Percentiles rank a stretch among this genome's conserved stretches.
Evolutionary conservation across 1,284 basidiomycete genomes (phyloP).

Genomic region (Ceratobasidium sp.): DNA sequence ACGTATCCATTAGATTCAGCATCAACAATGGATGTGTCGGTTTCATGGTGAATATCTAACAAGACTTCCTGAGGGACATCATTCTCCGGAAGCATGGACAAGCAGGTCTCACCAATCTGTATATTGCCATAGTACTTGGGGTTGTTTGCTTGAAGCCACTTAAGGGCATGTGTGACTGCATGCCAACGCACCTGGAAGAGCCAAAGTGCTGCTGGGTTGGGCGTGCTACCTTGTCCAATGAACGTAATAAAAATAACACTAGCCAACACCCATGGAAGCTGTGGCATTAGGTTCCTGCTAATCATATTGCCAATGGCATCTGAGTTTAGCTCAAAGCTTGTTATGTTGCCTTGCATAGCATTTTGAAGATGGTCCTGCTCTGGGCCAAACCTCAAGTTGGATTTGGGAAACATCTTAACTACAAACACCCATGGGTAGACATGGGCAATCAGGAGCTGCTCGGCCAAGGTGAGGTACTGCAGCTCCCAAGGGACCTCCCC

Average conservation of each 20-base stretch:
- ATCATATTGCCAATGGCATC: constrained; percentile 55
- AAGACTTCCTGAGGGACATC: constrained; percentile 35
- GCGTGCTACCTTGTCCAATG: constrained; percentile 55
- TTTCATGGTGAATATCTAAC: constrained; percentile 3
- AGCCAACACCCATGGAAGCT: constrained; percentile 53
- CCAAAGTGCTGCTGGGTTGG: constrained; percentile 51
- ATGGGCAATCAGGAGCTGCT: constrained; percentile 54
- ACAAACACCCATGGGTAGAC: constrained; percentile 54
- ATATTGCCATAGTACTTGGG: constrained; percentile 22
- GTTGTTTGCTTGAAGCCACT: constrained; percentile 40
- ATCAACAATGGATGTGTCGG: not conserved
- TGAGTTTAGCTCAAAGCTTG: constrained; percentile 54
- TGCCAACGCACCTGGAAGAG: constrained; percentile 54
- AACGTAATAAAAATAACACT: constrained; percentile 57
- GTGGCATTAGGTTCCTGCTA: constrained; percentile 56
- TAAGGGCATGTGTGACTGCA: constrained; percentile 50
- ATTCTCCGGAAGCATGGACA: constrained; percentile 38
- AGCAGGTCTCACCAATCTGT: not conserved
- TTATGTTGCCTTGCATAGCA: constrained; percentile 58
- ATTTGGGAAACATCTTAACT: constrained; percentile 56
- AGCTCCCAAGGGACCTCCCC: constrained; percentile 55
- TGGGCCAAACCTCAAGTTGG: constrained; percentile 40
- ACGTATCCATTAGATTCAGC: constrained; percentile 29
- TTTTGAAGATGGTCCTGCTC: constrained; percentile 50
- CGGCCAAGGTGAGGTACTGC: constrained; percentile 52